Conservation (phyloP, 2,329 filamentous ascomycete genomes). For the Penicillium polonicum region DNA sequence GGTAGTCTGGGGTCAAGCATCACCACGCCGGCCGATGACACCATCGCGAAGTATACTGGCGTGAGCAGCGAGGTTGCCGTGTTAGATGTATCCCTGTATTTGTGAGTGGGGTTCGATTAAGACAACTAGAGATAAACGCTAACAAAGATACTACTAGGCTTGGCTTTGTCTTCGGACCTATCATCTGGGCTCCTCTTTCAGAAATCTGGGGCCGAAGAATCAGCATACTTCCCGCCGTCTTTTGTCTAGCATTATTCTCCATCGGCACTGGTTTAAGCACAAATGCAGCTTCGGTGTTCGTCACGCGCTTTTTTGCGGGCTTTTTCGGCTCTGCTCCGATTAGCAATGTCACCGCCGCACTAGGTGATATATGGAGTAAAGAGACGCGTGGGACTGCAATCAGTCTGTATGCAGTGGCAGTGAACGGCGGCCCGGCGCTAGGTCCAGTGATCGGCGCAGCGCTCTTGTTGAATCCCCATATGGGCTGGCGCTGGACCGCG, state of each 20-base stretch:
- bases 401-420: constrained; percentile 42
- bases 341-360: constrained; percentile 44
- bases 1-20: constrained; percentile 54
- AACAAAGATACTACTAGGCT: constrained; percentile 6
- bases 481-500: constrained; percentile 50
- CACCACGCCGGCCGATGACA: constrained; percentile 48
- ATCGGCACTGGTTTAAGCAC: constrained; percentile 46
- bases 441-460: constrained; percentile 46
- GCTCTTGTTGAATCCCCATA: constrained; percentile 31
- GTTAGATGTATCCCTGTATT: constrained; percentile 48
- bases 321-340: constrained; percentile 48
- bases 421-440: constrained; percentile 44
- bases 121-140: not conserved
- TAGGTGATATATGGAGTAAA: constrained; percentile 46
- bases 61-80: constrained; percentile 48
- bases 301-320: constrained; percentile 48
- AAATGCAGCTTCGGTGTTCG: constrained; percentile 38
- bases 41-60: constrained; percentile 45
- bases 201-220: constrained; percentile 49
- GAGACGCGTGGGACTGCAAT: constrained; percentile 42
- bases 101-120: not conserved
- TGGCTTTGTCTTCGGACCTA: constrained; percentile 34
- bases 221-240: constrained; percentile 47
- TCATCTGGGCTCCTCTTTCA: constrained; percentile 45
- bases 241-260: constrained; percentile 46